These are phyloP conservation scores for Ramalina peruviana DNA, from an alignment of 495 filamentous ascomycete species.

Conservation along the genomic window DNA sequence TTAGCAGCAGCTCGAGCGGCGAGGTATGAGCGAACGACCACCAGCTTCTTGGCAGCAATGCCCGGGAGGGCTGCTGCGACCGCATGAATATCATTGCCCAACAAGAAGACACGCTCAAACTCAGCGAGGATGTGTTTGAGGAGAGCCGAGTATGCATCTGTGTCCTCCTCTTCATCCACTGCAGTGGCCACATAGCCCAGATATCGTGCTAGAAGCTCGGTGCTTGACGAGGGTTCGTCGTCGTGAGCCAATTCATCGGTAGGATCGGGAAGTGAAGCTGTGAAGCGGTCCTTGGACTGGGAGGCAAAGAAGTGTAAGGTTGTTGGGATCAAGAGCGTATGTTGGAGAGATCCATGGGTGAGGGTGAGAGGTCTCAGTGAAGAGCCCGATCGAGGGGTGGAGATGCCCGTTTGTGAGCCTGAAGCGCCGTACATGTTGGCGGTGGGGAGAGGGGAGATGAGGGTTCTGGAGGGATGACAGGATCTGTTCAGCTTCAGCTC, in stretches of 20 bases:
- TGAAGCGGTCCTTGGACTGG: conserved; percentile 78
- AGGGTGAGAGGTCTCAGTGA: conserved; percentile 81
- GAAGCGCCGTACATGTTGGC: conserved; percentile 70
- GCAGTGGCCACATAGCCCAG: conserved; percentile 76
- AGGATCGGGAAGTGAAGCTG: conserved; percentile 65
- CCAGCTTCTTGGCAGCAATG: conserved; percentile 75
- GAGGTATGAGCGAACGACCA: conserved; percentile 80
- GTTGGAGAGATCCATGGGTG: conserved; percentile 84
- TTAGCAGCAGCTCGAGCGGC: conserved; percentile 70
- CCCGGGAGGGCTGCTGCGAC: conserved; percentile 73
- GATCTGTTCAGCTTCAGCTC: neutral
- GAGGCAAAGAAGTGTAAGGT: conserved; percentile 89
- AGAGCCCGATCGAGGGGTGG: conserved; percentile 84
- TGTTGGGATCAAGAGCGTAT: conserved; percentile 88
- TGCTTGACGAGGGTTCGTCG: conserved; percentile 86
- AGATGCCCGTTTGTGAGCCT: conserved; percentile 83
- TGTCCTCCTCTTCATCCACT: conserved; percentile 78
- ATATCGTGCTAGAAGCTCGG: conserved; percentile 84
- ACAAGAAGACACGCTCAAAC: conserved; percentile 85
- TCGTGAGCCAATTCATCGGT: conserved; percentile 96
- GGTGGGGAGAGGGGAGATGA: conserved; percentile 9
- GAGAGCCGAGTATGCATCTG: conserved; percentile 71
- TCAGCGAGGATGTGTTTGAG: conserved; percentile 81
- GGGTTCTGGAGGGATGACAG: neutral
- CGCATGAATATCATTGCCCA: conserved; percentile 88